Base-by-base conservation (phyloP, 2,329 filamentous ascomycete species). In the Chalaropsis thielavioides region DNA sequence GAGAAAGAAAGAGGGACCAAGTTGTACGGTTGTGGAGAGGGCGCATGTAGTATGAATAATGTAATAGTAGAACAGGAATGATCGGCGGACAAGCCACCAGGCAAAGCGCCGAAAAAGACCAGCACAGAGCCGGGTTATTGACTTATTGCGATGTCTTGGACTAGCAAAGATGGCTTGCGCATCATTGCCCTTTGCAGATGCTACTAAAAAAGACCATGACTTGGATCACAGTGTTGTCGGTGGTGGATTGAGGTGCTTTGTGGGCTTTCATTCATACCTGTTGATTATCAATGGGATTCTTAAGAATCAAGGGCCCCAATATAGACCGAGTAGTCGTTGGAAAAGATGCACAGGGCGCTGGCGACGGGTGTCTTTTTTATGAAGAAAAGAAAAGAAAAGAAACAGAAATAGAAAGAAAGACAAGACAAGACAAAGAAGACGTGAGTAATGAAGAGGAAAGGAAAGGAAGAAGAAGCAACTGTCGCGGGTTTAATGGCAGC, bases 41-140 rank as follows among this genome's bases (percentile, higher is more conserved):
- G 54, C 10, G 24, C 54, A 58, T 58, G 54, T 27, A 58, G 31
- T 58, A 58, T 58, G 54, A 58, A 58, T 58, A 58, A 35, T 58
- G 24, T 58, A 58, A 35, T 38, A 38, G 54, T 38, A 58, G 54
- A 58, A 58, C 54, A 58, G 54, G 17, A 38, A 58, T 58, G 54
- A 58, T 58, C 54, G 54, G 27, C 54, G 54, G 54, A 58, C 54
- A 58, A 58, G 54, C 54, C 54, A 58, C 54, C 54, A 58, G 17
- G 54, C 54, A 38, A 58, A 58, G 54, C 54, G 54, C 54, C 54
- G 54, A 58, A 38, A 35, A 58, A 38, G 54, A 38, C 54, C 54
- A 58, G 27, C 31, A 38, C 27, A 58, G 54, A 58, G 54, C 54
- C 54, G 54, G 54, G 27, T 58, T 58, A 5, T 58, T 58, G 54